Evolutionary conservation across 441 rosid genomes (phyloP), one percentile per base, ranked within the genome.

Genomic region (Bocquillonia castaneifolia): DNA sequence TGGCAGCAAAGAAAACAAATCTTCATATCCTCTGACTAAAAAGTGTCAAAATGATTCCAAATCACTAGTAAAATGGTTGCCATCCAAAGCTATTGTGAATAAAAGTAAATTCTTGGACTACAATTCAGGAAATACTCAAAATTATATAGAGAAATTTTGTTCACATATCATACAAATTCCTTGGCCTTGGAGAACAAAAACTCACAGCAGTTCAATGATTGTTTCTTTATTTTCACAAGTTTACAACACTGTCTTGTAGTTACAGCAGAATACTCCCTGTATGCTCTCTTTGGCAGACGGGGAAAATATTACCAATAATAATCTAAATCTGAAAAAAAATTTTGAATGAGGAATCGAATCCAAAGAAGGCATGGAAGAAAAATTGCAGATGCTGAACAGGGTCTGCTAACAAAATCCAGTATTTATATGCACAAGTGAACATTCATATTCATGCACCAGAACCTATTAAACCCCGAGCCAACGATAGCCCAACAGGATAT

Each of bases 401-500:
- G 28, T 10, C 28, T 1, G n/a, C n/a, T n/a, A 3, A 50, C 58
- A 63, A 68, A 53, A 42, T 40, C 61, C n/a, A 44, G 2, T 66
- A 47, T 59, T 57, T 22, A 45, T 12, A 1, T n/a, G 40, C 8
- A 26, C 40, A 23, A 25, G 29, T 52, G 37, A 63, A 56, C 56
- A n/a, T 8, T 17, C 55, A 56, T 55, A 5, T 29, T 73, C 72
- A 74, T 8, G 72, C n/a, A 59, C 70, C 82, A 20, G 69, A 20
- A 59, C 71, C 72, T 31, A 59, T 6, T 39, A 81, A 51, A 64
- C 78, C 84, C 3, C 60, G 63, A 25, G 78, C 76, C 83, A 86
- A 80, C 69, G 96, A 83, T 67, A 88, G 77, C 25, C 96, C 93
- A 55, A 81, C 82, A 0, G 84, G 78, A 74, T 77, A 88, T 39